A percentile compares a stretch with the other conserved stretches of the same genome.
phyloP scores from a whole-genome alignment of 163 green algal species.

The Chlamydomonas reinhardtii region DNA sequence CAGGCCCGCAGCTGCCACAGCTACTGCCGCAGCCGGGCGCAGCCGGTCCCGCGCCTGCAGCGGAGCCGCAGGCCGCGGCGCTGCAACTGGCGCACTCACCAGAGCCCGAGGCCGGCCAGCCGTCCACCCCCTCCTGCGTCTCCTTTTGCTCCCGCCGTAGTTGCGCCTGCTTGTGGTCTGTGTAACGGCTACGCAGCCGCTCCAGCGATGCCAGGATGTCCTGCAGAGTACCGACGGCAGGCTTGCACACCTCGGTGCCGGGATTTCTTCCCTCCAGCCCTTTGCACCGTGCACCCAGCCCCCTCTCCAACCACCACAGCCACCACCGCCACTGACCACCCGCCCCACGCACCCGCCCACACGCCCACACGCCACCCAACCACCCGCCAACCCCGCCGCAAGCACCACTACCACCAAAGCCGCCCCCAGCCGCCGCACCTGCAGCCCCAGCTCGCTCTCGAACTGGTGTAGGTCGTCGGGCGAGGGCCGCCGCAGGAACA shows the following conservation, averaged over 20 bases:
- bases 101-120: too few species aligned
- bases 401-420: too few species aligned
- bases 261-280: too few species aligned
- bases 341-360: too few species aligned
- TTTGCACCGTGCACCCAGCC: too few species aligned
- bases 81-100: too few species aligned
- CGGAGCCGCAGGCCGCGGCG: background rate
- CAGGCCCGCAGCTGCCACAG: background rate
- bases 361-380: too few species aligned
- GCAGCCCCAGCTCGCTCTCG: conserved; percentile 51
- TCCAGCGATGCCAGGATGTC: conserved; percentile 47
- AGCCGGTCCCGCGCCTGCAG: background rate
- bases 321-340: too few species aligned
- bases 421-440: conserved; percentile 18
- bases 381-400: too few species aligned
- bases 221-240: background rate
- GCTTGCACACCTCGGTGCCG: too few species aligned
- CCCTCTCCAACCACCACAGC: too few species aligned
- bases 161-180: background rate
- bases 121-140: background rate
- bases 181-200: conserved; percentile 38
- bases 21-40: background rate
- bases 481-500: conserved; percentile 49
- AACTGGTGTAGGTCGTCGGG: conserved; percentile 57
- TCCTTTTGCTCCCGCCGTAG: too few species aligned